Percentiles rank a stretch among this genome's conserved stretches.
Evolutionary conservation across 176 grass and related monocot species (phyloP).

Genomic region (Zoysia pacifica): DNA sequence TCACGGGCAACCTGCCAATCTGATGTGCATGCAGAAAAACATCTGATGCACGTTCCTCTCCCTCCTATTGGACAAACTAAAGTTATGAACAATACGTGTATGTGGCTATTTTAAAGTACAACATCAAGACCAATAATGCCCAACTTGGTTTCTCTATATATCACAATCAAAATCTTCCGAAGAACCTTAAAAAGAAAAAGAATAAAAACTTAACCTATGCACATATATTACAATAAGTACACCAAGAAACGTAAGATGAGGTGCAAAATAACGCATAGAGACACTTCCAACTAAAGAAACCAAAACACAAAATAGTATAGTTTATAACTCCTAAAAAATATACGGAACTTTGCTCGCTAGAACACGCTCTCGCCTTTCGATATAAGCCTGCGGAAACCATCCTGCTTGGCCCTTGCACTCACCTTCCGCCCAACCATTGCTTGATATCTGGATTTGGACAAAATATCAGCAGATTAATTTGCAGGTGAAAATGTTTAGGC

Average conservation of each 20-base stretch:
- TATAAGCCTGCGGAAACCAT: conserved; percentile 85
- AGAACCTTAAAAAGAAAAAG: neutral
- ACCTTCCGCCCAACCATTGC: conserved; percentile 92
- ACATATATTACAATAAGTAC: conserved; percentile 19
- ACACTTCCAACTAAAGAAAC: conserved; percentile 22
- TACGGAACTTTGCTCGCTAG: conserved; percentile 85
- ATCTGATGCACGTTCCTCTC: neutral
- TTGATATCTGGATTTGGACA: conserved; percentile 53
- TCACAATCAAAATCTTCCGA: neutral
- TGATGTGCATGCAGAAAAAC: neutral
- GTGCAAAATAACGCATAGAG: neutral
- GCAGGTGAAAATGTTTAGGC: neutral
- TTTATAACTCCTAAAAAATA: conserved; percentile 58
- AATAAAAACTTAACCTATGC: conserved; percentile 27
- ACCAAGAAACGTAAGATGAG: neutral
- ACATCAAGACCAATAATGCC: neutral
- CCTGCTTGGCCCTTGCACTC: conserved; percentile 96
- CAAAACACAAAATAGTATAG: conserved; percentile 3
- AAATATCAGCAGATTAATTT: neutral
- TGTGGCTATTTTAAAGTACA: conserved; percentile 8
- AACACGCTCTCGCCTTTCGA: conserved; percentile 74
- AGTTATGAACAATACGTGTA: neutral
- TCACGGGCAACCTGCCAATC: neutral
- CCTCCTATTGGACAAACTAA: neutral
- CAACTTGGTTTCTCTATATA: conserved; percentile 1